Evolutionary conservation across 768 basidiomycete genomes (phyloP).

Genomic region (Russula lepida): DNA sequence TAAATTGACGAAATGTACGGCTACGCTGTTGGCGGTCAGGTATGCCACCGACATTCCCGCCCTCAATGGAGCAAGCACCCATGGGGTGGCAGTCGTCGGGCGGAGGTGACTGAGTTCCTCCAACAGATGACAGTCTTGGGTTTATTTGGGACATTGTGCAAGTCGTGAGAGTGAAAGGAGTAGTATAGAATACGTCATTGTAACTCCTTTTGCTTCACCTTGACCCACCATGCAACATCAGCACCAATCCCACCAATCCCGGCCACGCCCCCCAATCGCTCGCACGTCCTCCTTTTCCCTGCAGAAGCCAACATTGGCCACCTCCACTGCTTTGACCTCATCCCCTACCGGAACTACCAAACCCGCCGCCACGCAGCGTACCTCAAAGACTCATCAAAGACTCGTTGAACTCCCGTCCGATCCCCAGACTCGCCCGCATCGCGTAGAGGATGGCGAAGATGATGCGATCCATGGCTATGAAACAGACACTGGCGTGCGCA

Average conservation of each 20-base stretch:
- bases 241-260: neutral
- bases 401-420: conserved; percentile 86
- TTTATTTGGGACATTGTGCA: neutral
- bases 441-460: conserved; percentile 30
- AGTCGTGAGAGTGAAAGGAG: neutral
- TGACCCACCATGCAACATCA: conserved; percentile 3
- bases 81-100: conserved; percentile 15
- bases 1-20: conserved; percentile 1
- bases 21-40: conserved; percentile 20
- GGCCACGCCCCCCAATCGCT: neutral
- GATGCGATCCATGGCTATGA: conserved; percentile 51
- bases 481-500: conserved; percentile 41
- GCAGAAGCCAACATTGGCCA: neutral
- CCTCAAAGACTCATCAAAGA: conserved; percentile 86
- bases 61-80: conserved; percentile 18
- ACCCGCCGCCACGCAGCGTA: conserved; percentile 43
- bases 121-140: neutral
- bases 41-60: conserved; percentile 16
- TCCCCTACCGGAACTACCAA: neutral
- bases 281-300: conserved; percentile 3
- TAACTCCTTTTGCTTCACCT: neutral
- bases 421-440: conserved; percentile 72
- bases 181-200: conserved; percentile 5
- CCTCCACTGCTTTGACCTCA: neutral
- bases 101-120: conserved; percentile 20